Evolutionary conservation across 768 basidiomycete genomes (phyloP), one percentile per base, ranked within the genome.

Genomic region (Tulasnella sp.): DNA sequence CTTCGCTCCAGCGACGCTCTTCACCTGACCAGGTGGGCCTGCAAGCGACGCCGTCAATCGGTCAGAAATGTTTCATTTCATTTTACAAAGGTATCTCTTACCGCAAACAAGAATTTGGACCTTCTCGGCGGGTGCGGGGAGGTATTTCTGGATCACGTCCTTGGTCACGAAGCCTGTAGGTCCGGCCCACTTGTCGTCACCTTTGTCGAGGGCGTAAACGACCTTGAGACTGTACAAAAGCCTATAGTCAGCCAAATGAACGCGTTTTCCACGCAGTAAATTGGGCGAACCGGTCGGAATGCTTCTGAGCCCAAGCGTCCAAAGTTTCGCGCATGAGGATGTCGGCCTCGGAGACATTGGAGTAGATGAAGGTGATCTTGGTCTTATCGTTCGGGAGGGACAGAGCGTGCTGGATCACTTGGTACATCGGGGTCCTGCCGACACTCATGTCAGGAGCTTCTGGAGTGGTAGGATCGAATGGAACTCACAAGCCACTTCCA

Each of bases 31-130:
- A 14, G 95, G 96, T 14, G 93, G 93, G 7, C 92, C 90, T 89
- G 72, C 29, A 19, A 74, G n/a, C n/a, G n/a, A 75, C 62, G 26
- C 1, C 14, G 11, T 32, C 52, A 11, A 32, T 59, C 26, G 32
- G 26, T 32, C 1, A 3, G 52, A 59, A 8, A 7, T 2, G 32
- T 32, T 37, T 39, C n/a, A 3, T 5, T 41, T 40, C 19, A 59
- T 5, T 19, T 6, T 0, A 69, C 9, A 32, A n/a, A 17, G 6
- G 11, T 1, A 35, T 7, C 12, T 79, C 88, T 76, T 81, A 88
- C 94, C 95, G 78, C 95, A 98, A 29, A 98, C 81, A 78, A 95
- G 92, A 72, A 95, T 81, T 83, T 95, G 95, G 76, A 93, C 84
- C 81, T 94, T 95, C 72, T 92, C 87, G 11, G 83, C 82, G 26